These are phyloP conservation scores for Annona squamosa DNA, from an alignment of 164 flowering plant species.

Conservation along the genomic window DNA sequence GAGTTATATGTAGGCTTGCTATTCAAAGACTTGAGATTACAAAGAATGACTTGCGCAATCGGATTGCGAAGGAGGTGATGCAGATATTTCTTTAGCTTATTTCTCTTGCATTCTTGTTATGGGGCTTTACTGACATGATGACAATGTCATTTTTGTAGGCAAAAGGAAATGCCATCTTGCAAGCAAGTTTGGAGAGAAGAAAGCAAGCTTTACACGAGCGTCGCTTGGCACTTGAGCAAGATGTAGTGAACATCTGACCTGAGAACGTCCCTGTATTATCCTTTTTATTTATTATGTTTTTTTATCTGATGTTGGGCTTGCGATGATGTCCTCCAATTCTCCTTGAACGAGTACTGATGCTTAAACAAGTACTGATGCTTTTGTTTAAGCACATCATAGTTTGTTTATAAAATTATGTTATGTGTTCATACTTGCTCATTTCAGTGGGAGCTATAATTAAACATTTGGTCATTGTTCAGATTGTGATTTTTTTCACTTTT, in stretches of 20 bases:
- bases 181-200: slow-evolving; percentile 97
- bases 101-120: neutral
- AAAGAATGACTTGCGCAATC: slow-evolving; percentile 83
- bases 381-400: neutral
- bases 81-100: slow-evolving; percentile 1
- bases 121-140: slow-evolving; percentile 11
- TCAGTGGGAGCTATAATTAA: neutral
- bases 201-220: slow-evolving; percentile 98
- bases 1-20: slow-evolving; percentile 59
- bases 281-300: too few species aligned
- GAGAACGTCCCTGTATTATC: neutral
- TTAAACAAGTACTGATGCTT: neutral
- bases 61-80: slow-evolving; percentile 94
- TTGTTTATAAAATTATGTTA: too few species aligned
- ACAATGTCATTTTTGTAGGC: slow-evolving; percentile 43
- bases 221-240: slow-evolving; percentile 98
- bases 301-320: neutral
- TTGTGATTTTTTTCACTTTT: neutral
- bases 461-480: neutral
- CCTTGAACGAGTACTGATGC: neutral
- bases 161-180: slow-evolving; percentile 90
- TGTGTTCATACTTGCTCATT: neutral
- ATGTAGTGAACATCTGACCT: slow-evolving; percentile 40
- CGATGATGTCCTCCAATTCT: neutral
- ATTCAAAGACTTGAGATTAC: slow-evolving; percentile 93